phyloP scores from a whole-genome alignment of 192 early-diverging fungal species.

The Entrophospora sp. region DNA sequence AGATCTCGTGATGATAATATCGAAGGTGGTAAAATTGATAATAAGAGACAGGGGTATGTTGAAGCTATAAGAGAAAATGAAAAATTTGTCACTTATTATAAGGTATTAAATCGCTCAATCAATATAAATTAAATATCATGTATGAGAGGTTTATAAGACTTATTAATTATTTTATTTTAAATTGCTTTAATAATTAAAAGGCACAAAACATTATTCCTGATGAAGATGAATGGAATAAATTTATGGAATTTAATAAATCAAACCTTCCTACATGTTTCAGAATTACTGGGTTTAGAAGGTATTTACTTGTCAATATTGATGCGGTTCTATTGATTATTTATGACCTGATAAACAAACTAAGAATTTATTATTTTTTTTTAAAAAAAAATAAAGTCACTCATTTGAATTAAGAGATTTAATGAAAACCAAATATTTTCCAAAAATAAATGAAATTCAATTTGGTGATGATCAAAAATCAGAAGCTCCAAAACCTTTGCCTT shows the following conservation, averaged over 20 bases:
- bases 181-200: constrained; percentile 20
- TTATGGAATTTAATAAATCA: constrained; percentile 62
- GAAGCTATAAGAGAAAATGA: constrained; percentile 8
- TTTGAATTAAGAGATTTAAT: constrained; percentile 63
- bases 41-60: too few species aligned
- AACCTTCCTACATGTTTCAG: constrained; percentile 86
- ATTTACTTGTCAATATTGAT: not conserved
- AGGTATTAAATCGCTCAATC: not conserved
- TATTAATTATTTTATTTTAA: not conserved
- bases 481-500: constrained; percentile 69
- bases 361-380: not conserved
- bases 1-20: too few species aligned
- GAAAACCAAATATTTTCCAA: constrained; percentile 43
- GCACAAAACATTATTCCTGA: constrained; percentile 66
- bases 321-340: too few species aligned
- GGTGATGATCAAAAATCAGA: constrained; percentile 68
- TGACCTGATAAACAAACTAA: not conserved
- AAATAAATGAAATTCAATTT: constrained; percentile 35
- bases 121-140: not conserved
- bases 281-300: constrained; percentile 84
- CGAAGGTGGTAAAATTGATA: too few species aligned
- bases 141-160: not conserved
- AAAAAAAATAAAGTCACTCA: constrained; percentile 40
- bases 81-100: constrained; percentile 1
- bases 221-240: constrained; percentile 67